These are phyloP conservation scores for Claviceps sp. DNA, from an alignment of 2,329 filamentous ascomycete genomes.

Conservation along the genomic window DNA sequence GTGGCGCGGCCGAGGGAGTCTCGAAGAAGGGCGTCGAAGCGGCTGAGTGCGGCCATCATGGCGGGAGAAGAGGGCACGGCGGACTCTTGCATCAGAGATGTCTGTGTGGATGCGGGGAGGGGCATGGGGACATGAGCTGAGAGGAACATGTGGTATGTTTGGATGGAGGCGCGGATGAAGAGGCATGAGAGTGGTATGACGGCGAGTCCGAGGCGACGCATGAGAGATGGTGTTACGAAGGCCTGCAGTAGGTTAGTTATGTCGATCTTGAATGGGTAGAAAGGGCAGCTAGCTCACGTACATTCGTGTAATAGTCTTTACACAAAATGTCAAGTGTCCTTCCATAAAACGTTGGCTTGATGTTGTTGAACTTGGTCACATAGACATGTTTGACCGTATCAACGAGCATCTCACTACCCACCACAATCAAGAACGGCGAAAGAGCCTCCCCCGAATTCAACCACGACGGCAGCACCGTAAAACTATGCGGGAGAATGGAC, in stretches of 20 bases:
- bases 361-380: conserved; percentile 97
- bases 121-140: conserved; percentile 73
- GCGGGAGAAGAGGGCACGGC: conserved; percentile 54
- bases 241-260: conserved; percentile 36
- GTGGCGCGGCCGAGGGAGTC: conserved; percentile 63
- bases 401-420: conserved; percentile 92
- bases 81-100: conserved; percentile 51
- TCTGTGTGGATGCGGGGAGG: conserved; percentile 49
- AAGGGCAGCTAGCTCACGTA: conserved; percentile 24
- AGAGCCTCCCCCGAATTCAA: conserved; percentile 68
- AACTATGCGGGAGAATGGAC: conserved; percentile 77
- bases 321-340: conserved; percentile 86
- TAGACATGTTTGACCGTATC: conserved; percentile 97
- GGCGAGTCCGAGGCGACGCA: conserved; percentile 76
- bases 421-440: conserved; percentile 83
- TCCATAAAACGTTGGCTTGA: conserved; percentile 78
- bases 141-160: conserved; percentile 97
- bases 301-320: conserved; percentile 96
- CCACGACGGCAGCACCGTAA: conserved; percentile 78
- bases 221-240: conserved; percentile 81
- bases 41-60: conserved; percentile 63
- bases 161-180: conserved; percentile 85
- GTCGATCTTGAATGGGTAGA: not conserved
- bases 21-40: conserved; percentile 63
- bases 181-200: conserved; percentile 87